These are phyloP conservation scores for Botrytis squamosa DNA, from an alignment of 2,329 filamentous ascomycete genomes.

Conservation along the genomic window DNA sequence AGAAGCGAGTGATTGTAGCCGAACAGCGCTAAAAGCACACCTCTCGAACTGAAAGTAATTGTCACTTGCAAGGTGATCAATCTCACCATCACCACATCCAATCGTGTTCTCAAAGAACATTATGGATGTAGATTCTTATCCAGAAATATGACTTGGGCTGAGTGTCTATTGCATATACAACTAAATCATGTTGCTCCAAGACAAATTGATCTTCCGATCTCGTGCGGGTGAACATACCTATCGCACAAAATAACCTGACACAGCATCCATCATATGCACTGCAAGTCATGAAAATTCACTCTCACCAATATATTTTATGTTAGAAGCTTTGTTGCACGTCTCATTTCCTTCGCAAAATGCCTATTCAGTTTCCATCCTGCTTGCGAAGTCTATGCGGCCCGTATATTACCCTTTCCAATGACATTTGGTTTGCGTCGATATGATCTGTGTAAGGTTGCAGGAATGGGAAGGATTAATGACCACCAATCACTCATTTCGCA, in stretches of 20 bases:
- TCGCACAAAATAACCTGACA: background rate
- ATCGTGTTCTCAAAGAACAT: background rate
- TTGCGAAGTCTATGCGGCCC: background rate
- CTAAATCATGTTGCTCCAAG: background rate
- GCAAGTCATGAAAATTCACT: too few relatives aligned
- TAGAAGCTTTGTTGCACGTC: conserved; percentile 14
- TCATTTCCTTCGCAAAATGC: conserved; percentile 12
- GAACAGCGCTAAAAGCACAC: background rate
- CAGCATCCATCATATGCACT: background rate
- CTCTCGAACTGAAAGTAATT: background rate
- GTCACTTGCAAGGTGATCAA: background rate
- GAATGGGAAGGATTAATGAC: background rate
- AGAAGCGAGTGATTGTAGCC: background rate
- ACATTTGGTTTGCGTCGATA: background rate
- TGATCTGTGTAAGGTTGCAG: background rate
- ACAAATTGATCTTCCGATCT: background rate
- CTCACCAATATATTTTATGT: background rate
- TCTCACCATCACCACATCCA: background rate
- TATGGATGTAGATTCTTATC: background rate
- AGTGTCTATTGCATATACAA: background rate
- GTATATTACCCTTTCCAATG: conserved; percentile 8
- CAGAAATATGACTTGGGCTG: background rate
- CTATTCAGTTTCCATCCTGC: conserved; percentile 1
- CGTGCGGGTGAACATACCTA: background rate
- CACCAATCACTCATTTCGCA: conserved; percentile 1